Percentiles rank a stretch among this genome's conserved stretches.
These are phyloP conservation scores for Metarhizium guizhouense DNA, from an alignment of 2,329 filamentous ascomycete genomes.

Conservation along the genomic window DNA sequence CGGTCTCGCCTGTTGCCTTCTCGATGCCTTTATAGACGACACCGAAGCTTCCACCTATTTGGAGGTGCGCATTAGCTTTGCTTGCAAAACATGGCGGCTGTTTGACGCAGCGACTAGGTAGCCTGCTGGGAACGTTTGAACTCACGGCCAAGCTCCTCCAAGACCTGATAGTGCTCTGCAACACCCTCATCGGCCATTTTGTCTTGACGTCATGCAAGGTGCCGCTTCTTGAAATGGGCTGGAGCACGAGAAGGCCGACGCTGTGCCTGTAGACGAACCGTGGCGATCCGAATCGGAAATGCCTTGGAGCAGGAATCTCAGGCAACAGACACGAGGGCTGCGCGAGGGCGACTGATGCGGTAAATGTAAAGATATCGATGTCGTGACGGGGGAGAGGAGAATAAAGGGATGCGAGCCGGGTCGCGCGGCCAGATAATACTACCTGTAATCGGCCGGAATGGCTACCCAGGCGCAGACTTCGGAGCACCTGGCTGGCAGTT, in stretches of 20 bases:
- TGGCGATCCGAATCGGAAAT: neutral
- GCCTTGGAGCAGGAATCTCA: neutral
- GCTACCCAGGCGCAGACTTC: neutral
- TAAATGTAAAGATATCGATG: neutral
- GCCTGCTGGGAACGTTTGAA: slow-evolving; percentile 14
- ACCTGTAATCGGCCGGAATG: neutral
- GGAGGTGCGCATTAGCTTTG: neutral
- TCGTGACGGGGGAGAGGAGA: neutral
- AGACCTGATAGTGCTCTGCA: slow-evolving; percentile 83
- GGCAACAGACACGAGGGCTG: neutral
- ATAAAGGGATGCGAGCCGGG: neutral
- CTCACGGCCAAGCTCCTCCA: slow-evolving; percentile 93
- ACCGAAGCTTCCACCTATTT: slow-evolving; percentile 82
- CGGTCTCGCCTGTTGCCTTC: slow-evolving; percentile 78
- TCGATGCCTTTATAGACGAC: slow-evolving; percentile 96
- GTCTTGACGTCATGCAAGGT: slow-evolving; percentile 15
- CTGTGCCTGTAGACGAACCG: neutral
- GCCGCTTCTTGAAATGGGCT: neutral
- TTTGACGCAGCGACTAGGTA: neutral
- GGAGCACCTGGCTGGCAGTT: neutral
- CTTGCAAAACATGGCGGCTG: neutral
- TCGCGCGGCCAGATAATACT: slow-evolving; percentile 4
- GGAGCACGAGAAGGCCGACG: neutral
- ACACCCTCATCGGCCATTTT: slow-evolving; percentile 55
- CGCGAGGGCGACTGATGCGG: neutral